Base-by-base conservation (phyloP, 1,139 yeast genomes). In the Geotrichum reessii region DNA sequence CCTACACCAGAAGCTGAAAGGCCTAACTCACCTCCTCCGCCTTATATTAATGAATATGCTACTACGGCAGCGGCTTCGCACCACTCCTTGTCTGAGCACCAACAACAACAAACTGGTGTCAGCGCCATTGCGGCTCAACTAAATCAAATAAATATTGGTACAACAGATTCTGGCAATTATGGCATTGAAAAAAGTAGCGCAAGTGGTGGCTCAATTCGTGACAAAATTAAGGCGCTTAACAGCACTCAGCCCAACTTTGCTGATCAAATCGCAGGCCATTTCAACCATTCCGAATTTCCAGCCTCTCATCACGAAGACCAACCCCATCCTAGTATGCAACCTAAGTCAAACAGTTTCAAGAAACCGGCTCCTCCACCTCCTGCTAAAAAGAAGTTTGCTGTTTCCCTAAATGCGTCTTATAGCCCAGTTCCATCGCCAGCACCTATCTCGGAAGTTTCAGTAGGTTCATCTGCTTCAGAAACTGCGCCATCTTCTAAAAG, bases 341-440 rank as follows among this genome's bases (percentile, higher is more conserved):
- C 62, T 3, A 56, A 33, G 22, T 47, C 53, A 14, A 14, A 24
- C 19, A 3, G n/a, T 37, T 22, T 57, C 7, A 66, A 70, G 58
- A 69, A 71, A 61, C 66, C 68, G 58, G 68, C 71, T 2, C 73
- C 73, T 8, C 69, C 71, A 24, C 65, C 66, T 22, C 68, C 65
- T 11, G 69, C 68, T 24, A 66, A 63, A 55, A 65, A 66, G 53
- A 67, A 67, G 47, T 67, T 69, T 2, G 67, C 67, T 2, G 53
- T 63, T 9, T 19, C 44, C 9, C 44, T 9, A 2, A 9, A 2
- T n/a, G 44, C n/a, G 21, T 17, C 44, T 17, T n/a, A 19, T 37
- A 37, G 53, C 47, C 24, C 58, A 55, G 1, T 55, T 57, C 27
- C 46, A 54, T 33, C 47, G 52, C 50, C 50, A 55, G 40, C 22